Evolutionary conservation across 768 basidiomycete species (phyloP).

Genomic region (Tylopilus rubrobrunneus): DNA sequence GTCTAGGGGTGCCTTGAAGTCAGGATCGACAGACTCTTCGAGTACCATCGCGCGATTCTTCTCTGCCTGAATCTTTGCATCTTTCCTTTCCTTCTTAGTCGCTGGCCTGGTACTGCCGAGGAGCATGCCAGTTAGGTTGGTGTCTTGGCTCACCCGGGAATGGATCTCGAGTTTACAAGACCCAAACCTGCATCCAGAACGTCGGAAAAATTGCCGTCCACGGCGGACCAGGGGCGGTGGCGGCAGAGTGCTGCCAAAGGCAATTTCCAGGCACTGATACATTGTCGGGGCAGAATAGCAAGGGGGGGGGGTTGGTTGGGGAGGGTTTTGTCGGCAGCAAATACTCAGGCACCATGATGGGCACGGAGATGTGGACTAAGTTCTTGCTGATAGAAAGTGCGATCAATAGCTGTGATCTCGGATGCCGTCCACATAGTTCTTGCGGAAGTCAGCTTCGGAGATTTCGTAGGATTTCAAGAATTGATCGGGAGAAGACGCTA

Average conservation of each 20-base stretch:
- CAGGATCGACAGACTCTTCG: constrained; percentile 70
- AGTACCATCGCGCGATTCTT: constrained; percentile 57
- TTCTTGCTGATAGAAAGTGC: constrained; percentile 19
- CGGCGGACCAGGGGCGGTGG: too few relatives aligned
- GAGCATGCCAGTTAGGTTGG: constrained; percentile 54
- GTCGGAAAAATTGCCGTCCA: constrained; percentile 98
- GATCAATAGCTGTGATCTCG: constrained; percentile 8
- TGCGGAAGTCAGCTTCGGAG: constrained; percentile 16
- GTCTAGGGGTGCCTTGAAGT: constrained; percentile 77
- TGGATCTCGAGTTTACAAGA: constrained; percentile 82
- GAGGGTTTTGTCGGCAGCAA: too few relatives aligned
- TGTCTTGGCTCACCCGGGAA: constrained; percentile 38
- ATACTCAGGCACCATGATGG: too few relatives aligned
- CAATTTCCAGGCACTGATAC: too few relatives aligned
- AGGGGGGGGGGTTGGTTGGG: too few relatives aligned
- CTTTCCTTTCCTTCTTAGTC: constrained; percentile 55
- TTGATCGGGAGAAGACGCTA: constrained; percentile 23
- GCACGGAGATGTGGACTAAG: constrained; percentile 18
- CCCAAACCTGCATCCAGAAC: constrained; percentile 93
- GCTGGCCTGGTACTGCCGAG: constrained; percentile 62
- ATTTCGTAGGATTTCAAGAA: constrained; percentile 22
- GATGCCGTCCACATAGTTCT: constrained; percentile 16
- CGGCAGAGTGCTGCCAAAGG: too few relatives aligned
- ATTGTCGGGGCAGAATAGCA: too few relatives aligned
- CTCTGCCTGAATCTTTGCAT: constrained; percentile 48